Base-by-base conservation (phyloP, 257 asterid species). In the Catharanthus roseus region DNA sequence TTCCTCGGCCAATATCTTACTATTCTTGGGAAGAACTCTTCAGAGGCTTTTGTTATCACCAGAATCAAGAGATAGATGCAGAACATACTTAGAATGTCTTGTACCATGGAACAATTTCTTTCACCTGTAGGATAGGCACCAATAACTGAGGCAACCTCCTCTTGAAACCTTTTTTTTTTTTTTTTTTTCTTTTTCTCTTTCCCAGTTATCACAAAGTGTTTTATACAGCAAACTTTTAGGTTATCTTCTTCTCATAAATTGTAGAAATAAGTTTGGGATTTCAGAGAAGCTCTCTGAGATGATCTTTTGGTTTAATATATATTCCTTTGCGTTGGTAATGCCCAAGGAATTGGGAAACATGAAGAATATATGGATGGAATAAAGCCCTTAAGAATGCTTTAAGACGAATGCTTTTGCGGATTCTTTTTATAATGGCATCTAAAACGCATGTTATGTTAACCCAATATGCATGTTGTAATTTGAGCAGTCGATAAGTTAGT, bases 51-150 rank as follows among this genome's bases (percentile, higher is more conserved):
- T 47, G 31, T 15, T 58, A 21, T 29, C 1, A 57, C 61, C 55
- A 29, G 33, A 49, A 47, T 41, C 33, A 44, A 29, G 67, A 54
- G 57, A 39, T 19, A 44, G 50, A 44, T 23, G 63, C 31, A 63
- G 69, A 33, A 57, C 34, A 11, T 42, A 12, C 63, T 61, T 33
- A 16, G 24, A 51, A 16, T 73, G 58, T 41, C 38, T 28, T 42
- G 73, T 34, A 44, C 65, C 38, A 6, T 58, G 71, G 53, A 61
- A 38, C 36, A 5, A 4, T n/a, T n/a, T n/a, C n/a, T 72, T 47
- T 72, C 42, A n/a, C 69, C 69, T 62, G 24, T 49, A 72, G 76
- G 42, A 50, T 28, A 49, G 51, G 10, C 15, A 28, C 39, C 45
- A 1, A 47, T 31, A 34, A 49, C 64, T 23, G 41, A 33, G 64